Base-by-base conservation (phyloP, 2,329 filamentous ascomycete genomes). In the Aspergillus awamori region DNA sequence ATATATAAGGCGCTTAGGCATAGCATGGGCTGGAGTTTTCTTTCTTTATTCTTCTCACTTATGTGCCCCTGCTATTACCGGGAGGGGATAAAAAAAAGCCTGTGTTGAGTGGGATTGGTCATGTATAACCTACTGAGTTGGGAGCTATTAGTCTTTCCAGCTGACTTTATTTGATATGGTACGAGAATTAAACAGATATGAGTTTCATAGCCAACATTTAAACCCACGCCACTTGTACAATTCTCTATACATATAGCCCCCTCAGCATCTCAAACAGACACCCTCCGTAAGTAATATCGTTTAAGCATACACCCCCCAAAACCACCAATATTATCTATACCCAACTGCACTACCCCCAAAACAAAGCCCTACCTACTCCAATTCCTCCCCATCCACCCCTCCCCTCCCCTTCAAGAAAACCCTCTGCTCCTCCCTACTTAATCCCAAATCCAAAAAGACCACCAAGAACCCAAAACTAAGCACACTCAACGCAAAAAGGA, bases 361-460 rank as follows among this genome's bases (percentile, higher is more conserved):
- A 30, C 8, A 30, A 30, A 30, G 11, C 20, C 7, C 15, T 26
- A 53, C 33, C 22, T n/a, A 26, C 45, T n/a, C 10, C 8, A 17
- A 7, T 22, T 11, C 28, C 8, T 49, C 47, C 24, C 24, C 39
- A 26, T 26, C 28, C 24, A 11, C 17, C 47, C 43, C 36, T 47
- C 3, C 33, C 8, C 10, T 8, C 62, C 77, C 76, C 43, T 74
- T 69, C 69, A 89, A 72, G 63, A 87, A 89, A 33, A 65, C 75
- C 63, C 83, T 83, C 70, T 89, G 87, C 71, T 89, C 87, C 22
- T 74, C 69, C 20, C 84, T 77, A 70, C 84, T 87, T 80, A 87
- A 86, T 63, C 86, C 81, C 61, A 89, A 68, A 74, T 89, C 86
- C 2, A 89, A 79, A 45, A 85, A 86, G 8, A 82, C 74, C 62